phyloP scores from a whole-genome alignment of 208 protist genomes.

The Borovskyia barvae region DNA sequence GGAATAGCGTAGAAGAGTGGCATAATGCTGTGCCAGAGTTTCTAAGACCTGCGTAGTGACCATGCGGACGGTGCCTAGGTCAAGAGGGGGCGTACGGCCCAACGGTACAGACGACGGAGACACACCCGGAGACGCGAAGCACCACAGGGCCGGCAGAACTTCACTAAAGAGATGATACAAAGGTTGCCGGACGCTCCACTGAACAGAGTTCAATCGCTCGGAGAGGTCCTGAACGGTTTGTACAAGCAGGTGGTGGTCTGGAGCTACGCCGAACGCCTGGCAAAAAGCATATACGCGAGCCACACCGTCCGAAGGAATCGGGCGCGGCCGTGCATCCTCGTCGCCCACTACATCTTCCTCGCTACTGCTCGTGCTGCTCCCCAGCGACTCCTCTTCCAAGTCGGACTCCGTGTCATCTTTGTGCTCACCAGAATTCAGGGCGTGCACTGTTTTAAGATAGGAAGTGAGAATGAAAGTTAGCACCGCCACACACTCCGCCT shows the following conservation, averaged over 20 bases:
- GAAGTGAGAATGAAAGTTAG: conserved; percentile 13
- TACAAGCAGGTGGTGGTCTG: neutral
- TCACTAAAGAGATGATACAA: conserved; percentile 25
- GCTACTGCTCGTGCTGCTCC: conserved; percentile 1
- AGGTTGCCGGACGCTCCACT: conserved; percentile 23
- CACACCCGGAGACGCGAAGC: too few species aligned
- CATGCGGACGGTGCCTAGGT: neutral
- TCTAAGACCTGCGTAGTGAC: conserved; percentile 20
- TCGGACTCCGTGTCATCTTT: neutral
- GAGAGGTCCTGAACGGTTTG: conserved; percentile 4
- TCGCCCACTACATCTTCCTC: neutral
- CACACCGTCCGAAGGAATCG: neutral
- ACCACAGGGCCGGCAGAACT: conserved; percentile 14
- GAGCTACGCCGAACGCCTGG: conserved; percentile 2
- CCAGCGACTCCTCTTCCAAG: conserved; percentile 8
- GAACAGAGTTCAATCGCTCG: neutral
- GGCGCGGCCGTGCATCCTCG: too few species aligned
- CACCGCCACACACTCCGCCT: conserved; percentile 33
- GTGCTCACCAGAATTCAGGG: neutral
- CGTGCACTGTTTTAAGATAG: neutral
- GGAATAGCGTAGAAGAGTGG: neutral
- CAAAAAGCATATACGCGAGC: neutral
- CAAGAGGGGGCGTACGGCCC: too few species aligned
- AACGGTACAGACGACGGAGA: too few species aligned
- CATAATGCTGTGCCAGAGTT: conserved; percentile 20